These are phyloP conservation scores for Scleroderma bovista DNA, from an alignment of 768 basidiomycete genomes.

Conservation along the genomic window DNA sequence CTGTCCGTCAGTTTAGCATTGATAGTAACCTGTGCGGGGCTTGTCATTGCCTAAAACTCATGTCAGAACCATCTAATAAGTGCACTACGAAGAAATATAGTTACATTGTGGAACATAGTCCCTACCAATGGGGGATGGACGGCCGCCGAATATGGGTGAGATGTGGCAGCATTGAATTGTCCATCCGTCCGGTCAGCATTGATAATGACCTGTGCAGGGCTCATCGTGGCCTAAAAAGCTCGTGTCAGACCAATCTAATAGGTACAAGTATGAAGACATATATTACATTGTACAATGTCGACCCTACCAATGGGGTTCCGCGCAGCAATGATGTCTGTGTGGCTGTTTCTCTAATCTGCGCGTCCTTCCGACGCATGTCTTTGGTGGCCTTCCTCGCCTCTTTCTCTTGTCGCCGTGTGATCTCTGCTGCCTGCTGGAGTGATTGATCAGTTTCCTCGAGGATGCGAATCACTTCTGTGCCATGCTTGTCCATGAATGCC, in stretches of 20 bases:
- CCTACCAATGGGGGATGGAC: no score
- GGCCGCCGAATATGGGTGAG: no score
- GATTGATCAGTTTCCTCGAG: conserved; percentile 10
- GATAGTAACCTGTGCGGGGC: not conserved
- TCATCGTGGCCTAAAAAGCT: not conserved
- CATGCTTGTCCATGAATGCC: conserved; percentile 14
- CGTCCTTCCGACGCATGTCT: no score
- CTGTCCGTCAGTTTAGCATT: not conserved
- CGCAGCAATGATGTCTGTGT: no score
- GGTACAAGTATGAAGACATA: no score
- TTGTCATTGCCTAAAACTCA: not conserved
- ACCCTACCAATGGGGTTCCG: no score
- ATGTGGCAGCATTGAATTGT: no score
- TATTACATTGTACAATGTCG: no score
- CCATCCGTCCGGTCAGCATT: not conserved
- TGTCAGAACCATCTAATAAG: no score
- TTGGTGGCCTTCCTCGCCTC: not conserved
- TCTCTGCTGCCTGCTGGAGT: conserved; percentile 4
- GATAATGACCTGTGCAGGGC: not conserved
- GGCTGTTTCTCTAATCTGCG: no score
- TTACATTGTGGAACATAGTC: no score
- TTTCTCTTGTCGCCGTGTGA: conserved; percentile 1
- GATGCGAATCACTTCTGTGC: conserved; percentile 16
- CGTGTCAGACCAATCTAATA: not conserved
- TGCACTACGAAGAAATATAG: no score